phyloP scores from a whole-genome alignment of 1,284 basidiomycete genomes.

The Inonotus hispidus region DNA sequence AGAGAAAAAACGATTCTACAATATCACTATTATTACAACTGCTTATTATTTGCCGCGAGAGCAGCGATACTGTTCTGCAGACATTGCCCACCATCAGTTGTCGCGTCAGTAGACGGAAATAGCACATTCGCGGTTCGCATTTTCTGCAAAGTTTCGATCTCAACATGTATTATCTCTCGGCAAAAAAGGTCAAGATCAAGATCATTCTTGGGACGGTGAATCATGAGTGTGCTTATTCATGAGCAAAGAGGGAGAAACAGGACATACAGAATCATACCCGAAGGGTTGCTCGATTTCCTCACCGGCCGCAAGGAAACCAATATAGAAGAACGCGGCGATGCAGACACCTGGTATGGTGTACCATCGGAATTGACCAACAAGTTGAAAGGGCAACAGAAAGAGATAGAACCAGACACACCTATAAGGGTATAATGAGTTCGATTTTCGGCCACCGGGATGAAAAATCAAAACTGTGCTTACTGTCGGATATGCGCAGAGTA shows the following conservation, averaged over 20 bases:
- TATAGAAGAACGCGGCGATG: conserved; percentile 61
- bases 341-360: conserved; percentile 54
- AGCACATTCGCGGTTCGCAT: conserved; percentile 45
- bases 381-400: conserved; percentile 64
- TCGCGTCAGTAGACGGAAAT: neutral
- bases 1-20: too few relatives aligned
- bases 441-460: neutral
- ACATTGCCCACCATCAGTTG: neutral
- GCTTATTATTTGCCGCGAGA: neutral
- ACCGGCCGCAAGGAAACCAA: conserved; percentile 59
- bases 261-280: conserved; percentile 51
- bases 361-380: conserved; percentile 51
- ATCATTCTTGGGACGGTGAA: conserved; percentile 43
- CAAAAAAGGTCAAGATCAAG: conserved; percentile 61
- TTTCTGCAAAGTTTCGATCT: conserved; percentile 45
- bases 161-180: conserved; percentile 44
- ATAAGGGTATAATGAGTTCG: neutral
- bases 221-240: neutral
- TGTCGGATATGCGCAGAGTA: conserved; percentile 55
- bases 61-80: neutral
- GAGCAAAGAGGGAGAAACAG: neutral
- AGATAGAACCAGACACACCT: conserved; percentile 66
- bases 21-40: too few relatives aligned
- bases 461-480: conserved; percentile 24
- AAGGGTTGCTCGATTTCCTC: conserved; percentile 69